Evolutionary conservation across 805 yeast genomes (phyloP), one percentile per base, ranked within the genome.

Genomic region (Cyberlindnera mrakii): DNA sequence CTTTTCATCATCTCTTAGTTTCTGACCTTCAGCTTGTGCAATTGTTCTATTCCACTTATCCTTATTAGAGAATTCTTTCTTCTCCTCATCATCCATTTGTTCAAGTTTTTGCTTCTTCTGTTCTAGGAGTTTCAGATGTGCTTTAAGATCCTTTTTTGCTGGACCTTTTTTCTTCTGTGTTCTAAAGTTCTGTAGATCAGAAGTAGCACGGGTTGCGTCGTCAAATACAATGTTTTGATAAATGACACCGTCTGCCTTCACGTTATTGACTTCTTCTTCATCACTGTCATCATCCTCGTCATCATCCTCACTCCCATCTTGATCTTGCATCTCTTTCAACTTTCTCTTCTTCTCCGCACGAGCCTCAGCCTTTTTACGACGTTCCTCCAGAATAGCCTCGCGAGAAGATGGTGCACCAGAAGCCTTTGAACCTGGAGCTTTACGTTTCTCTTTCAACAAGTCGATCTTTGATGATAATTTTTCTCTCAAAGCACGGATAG

Each of bases 1-100:
- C 58, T 79, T 82, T 62, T 91, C 98, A 63, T 91, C 95, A 64
- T 93, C 96, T 54, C 84, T 85, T 37, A 91, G 70, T 62, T 88
- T 91, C 23, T 78, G 66, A 40, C 99, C 99, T 63, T 89, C 95
- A 7, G 95, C 88, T 58, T 83, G 90, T 27, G 84, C 74, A 66
- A 91, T 70, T 10, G 93, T 87, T 54, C 77, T 76, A 53, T 76
- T 79, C 99, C 99, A 93, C 56, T 81, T 78, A 30, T 79, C 81
- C 57, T 89, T 87, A 47, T 85, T 88, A 44, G 75, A 75, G 15
- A 74, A 64, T 48, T 76, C 73, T 25, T 65, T 60, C 43, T 72
- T 72, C 56, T 80, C 82, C 35, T 80, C 77, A 36, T 78, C 87
- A 46, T 81, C 82, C 58, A 88, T 64, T 31, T 66, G 57, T 13